A percentile compares a stretch with the other conserved stretches of the same genome.
These are phyloP conservation scores for Aspergillus amoenus DNA, from an alignment of 2,329 filamentous ascomycete species.

Conservation along the genomic window DNA sequence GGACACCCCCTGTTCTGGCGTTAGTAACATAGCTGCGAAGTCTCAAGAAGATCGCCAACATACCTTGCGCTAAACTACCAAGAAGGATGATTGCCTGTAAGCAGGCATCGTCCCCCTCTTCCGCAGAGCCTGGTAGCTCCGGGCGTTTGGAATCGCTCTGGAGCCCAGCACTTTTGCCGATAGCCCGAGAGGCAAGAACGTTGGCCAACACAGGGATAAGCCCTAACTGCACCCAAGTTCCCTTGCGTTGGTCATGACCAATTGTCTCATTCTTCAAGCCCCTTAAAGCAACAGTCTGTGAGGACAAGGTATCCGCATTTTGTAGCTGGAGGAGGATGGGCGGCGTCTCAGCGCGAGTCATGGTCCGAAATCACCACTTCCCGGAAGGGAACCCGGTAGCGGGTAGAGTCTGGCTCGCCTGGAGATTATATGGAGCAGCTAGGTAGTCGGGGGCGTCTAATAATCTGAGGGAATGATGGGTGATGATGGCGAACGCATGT, in stretches of 20 bases:
- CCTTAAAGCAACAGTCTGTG: conserved; percentile 59
- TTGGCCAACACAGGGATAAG: conserved; percentile 56
- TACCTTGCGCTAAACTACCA: conserved; percentile 81
- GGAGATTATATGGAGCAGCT: background rate
- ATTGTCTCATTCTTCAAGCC: conserved; percentile 85
- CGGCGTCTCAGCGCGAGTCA: conserved; percentile 56
- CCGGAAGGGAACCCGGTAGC: conserved; percentile 19
- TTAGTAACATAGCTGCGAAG: conserved; percentile 18
- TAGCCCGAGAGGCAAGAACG: conserved; percentile 47
- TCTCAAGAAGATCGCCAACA: background rate
- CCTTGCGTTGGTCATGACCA: conserved; percentile 84
- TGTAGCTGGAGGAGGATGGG: conserved; percentile 59
- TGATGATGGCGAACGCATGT: background rate
- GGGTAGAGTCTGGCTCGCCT: background rate
- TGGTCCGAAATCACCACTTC: conserved; percentile 41
- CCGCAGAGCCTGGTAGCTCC: conserved; percentile 41
- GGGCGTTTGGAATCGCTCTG: conserved; percentile 25
- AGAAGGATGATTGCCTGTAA: conserved; percentile 83
- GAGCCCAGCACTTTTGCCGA: conserved; percentile 32
- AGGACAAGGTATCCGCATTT: conserved; percentile 47
- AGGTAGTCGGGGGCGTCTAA: background rate
- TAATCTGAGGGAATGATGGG: background rate
- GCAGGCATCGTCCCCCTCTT: conserved; percentile 65
- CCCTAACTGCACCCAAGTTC: conserved; percentile 70
- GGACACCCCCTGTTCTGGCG: conserved; percentile 64